Percentiles rank a stretch among this genome's conserved stretches.
phyloP scores from a whole-genome alignment of 345 rosid genomes.

The Citrus sp. region DNA sequence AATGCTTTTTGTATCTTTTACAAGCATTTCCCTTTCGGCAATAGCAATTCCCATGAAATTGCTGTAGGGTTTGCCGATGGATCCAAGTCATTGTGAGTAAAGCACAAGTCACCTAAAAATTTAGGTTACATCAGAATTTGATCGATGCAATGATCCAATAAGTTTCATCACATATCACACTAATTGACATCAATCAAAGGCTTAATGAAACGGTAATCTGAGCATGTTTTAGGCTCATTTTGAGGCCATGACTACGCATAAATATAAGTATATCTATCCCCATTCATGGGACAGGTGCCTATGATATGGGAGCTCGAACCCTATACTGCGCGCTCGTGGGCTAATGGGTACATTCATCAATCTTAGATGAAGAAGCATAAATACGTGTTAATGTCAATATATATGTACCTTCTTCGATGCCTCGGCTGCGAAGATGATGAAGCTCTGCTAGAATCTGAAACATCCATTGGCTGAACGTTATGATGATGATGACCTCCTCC shows the following conservation, averaged over 20 bases:
- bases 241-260: neutral
- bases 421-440: conserved; percentile 32
- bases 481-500: conserved; percentile 2
- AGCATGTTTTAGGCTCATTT: neutral
- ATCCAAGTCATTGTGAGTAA: neutral
- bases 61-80: neutral
- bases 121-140: neutral
- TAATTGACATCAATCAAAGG: neutral
- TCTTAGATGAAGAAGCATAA: neutral
- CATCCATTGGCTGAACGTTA: conserved; percentile 5
- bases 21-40: conserved; percentile 1
- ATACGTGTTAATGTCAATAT: neutral
- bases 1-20: neutral
- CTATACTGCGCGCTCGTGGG: neutral
- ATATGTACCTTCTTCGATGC: conserved; percentile 37
- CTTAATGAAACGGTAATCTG: neutral
- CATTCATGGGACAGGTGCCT: too few species aligned
- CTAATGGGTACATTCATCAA: neutral
- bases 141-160: neutral
- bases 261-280: neutral
- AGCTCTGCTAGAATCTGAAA: conserved; percentile 12
- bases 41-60: neutral
- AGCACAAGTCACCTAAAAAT: neutral
- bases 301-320: neutral
- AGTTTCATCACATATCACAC: neutral